A percentile compares a stretch with the other conserved stretches of the same genome.
Conservation (phyloP, 257 asterid species). For the Rehmannia glutinosa region DNA sequence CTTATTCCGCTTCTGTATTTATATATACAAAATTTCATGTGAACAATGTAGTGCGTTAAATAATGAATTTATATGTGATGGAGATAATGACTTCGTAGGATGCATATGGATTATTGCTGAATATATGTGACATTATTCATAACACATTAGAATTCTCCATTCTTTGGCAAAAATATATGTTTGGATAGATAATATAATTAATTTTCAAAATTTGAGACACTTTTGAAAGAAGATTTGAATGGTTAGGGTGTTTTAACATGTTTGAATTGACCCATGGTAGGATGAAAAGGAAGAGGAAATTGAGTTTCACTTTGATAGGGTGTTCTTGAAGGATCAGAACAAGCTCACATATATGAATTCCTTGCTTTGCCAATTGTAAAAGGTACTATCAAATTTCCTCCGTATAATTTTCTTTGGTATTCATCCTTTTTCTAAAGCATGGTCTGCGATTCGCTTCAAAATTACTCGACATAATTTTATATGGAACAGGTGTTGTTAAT, state of each 20-base stretch:
- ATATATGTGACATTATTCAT: background rate
- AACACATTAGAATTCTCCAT: background rate
- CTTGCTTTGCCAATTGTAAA: constrained; percentile 62
- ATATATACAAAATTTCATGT: no score
- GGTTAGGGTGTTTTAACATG: background rate
- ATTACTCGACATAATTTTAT: background rate
- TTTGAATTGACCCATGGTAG: constrained; percentile 28
- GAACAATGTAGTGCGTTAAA: background rate
- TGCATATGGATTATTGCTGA: constrained; percentile 2
- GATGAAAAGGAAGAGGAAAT: constrained; percentile 76
- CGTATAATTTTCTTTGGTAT: background rate
- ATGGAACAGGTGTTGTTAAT: constrained; percentile 48
- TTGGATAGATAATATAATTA: background rate
- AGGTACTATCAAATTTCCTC: constrained; percentile 30
- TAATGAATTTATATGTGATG: background rate
- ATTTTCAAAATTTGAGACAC: background rate
- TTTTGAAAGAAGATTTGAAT: background rate
- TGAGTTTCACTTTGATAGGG: constrained; percentile 65
- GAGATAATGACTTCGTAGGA: background rate
- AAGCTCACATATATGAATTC: constrained; percentile 59
- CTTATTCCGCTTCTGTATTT: no score
- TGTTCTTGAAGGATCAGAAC: constrained; percentile 78
- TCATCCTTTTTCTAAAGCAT: background rate
- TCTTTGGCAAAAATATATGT: background rate
- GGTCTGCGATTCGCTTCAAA: background rate